Conservation (phyloP, 2,329 filamentous ascomycete species). For the Penicillium janthinellum region DNA sequence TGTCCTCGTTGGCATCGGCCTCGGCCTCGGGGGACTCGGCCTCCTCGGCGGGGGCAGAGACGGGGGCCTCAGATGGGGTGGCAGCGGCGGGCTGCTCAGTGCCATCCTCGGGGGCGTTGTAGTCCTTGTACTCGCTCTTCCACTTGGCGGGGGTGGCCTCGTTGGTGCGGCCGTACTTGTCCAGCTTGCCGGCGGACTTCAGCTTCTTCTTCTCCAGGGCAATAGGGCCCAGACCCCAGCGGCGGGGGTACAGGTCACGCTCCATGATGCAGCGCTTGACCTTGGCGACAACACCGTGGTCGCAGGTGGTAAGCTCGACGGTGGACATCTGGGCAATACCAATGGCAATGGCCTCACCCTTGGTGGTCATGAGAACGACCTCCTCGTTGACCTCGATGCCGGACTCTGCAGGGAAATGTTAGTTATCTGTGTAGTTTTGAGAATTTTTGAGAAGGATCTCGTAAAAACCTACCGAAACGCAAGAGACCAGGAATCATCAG, state of each 20-base stretch:
- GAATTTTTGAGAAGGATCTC: background rate
- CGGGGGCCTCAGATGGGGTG: conserved; percentile 41
- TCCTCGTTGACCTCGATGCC: conserved; percentile 94
- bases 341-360: conserved; percentile 96
- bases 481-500: conserved; percentile 97
- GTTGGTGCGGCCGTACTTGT: conserved; percentile 94
- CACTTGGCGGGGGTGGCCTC: conserved; percentile 92
- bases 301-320: conserved; percentile 93
- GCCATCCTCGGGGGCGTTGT: conserved; percentile 56
- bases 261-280: conserved; percentile 99
- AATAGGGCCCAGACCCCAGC: conserved; percentile 94
- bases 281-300: conserved; percentile 97
- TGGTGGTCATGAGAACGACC: conserved; percentile 97
- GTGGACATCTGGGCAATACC: conserved; percentile 98
- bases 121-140: conserved; percentile 92
- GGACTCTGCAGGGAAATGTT: conserved; percentile 60
- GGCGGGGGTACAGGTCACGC: conserved; percentile 91
- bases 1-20: conserved; percentile 48
- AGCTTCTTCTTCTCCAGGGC: conserved; percentile 99
- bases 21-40: conserved; percentile 38
- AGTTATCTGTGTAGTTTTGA: background rate
- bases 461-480: conserved; percentile 69
- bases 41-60: conserved; percentile 29
- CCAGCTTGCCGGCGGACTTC: conserved; percentile 95
- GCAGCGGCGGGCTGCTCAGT: conserved; percentile 50